Evolutionary conservation across 345 rosid species (phyloP), one percentile per base, ranked within the genome.

Genomic region (Citrus hindsii): DNA sequence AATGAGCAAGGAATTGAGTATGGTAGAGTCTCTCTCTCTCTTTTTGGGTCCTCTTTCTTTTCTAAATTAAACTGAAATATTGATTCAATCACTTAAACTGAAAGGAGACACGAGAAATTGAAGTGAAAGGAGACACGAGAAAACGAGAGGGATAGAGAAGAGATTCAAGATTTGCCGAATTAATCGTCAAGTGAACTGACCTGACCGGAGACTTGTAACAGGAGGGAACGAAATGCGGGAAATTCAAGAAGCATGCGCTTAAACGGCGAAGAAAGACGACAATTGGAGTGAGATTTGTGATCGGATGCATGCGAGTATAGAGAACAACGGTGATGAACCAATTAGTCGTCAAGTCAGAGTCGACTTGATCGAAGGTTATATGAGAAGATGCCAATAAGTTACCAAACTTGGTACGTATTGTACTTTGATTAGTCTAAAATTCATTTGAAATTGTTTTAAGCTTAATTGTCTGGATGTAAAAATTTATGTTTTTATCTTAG

Each of bases 201-300:
- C 64, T 33, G 35, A 76, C 64, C 71, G 35, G 16, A 51, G 35
- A 76, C 35, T n/a, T 16, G 13, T n/a, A 13, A 51, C 71, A 51
- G 9, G 71, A 48, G 51, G 48, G 51, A 63, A 33, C 27, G 55
- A 56, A 56, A 68, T 53, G 61, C 77, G 67, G 73, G 59, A 69
- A 58, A 70, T 70, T 78, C 60, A 46, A 46, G 40, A 53, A 5
- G 70, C 3, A 16, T 3, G 24, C 30, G 48, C n/a, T 13, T 2
- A 64, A 48, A 16, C 3, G 28, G 0, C 7, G 21, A 22, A 0
- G 14, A 4, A 30, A 62, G 64, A 65, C 28, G 77, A 40, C n/a
- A 22, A 24, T 16, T 42, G 48, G 48, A 42, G 9, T 13, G 22
- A 40, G 32, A 61, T 27, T 18, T 9, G 3, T 5, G 40, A 32